These are phyloP conservation scores for Poa annua DNA, from an alignment of 176 grass and related monocot species.

Conservation along the genomic window DNA sequence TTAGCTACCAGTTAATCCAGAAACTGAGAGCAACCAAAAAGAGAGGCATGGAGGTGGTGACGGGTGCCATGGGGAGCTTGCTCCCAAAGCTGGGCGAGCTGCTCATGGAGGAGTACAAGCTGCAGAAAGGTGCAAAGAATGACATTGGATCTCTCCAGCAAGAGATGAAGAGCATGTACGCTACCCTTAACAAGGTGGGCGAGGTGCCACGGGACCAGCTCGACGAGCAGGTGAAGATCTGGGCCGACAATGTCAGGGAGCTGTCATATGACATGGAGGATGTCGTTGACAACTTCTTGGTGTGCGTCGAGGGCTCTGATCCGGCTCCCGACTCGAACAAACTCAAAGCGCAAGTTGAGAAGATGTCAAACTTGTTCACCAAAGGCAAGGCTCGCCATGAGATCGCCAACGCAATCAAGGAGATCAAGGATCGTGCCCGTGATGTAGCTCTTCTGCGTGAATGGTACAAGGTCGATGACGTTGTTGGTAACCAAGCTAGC, in stretches of 20 bases:
- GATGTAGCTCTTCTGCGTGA: not conserved
- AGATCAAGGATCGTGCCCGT: not conserved
- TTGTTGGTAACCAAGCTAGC: not conserved
- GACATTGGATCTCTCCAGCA: not conserved
- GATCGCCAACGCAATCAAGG: not conserved
- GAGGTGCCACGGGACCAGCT: slow-evolving; percentile 6
- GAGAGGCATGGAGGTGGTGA: not conserved
- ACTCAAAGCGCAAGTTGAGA: too few species aligned
- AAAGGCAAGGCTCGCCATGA: not conserved
- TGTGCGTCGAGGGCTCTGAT: not conserved
- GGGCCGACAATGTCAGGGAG: not conserved
- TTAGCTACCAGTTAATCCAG: not conserved
- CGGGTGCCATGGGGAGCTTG: not conserved
- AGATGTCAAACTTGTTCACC: not conserved
- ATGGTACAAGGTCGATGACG: not conserved
- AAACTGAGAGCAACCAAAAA: not conserved
- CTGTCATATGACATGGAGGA: slow-evolving; percentile 21
- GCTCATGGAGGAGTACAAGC: not conserved
- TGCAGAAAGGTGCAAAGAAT: not conserved
- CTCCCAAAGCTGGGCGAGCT: not conserved
- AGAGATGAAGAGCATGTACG: not conserved
- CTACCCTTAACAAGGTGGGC: not conserved
- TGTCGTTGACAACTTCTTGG: not conserved
- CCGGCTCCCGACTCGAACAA: not conserved
- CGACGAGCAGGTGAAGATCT: not conserved